phyloP scores from a whole-genome alignment of 2,329 filamentous ascomycete species.

The Colletotrichum godetiae region DNA sequence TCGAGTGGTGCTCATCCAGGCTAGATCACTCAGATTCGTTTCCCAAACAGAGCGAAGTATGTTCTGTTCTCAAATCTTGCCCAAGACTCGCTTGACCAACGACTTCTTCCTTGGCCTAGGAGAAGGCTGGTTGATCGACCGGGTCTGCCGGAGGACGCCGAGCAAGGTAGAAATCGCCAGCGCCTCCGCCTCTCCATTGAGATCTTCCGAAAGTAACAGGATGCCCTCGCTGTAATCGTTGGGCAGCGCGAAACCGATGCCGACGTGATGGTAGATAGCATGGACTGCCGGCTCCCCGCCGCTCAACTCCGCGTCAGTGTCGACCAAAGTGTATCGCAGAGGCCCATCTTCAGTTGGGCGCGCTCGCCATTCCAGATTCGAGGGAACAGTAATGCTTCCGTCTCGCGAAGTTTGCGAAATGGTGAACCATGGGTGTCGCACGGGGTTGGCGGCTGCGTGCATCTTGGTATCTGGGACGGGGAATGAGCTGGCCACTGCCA shows the following conservation, averaged over 20 bases:
- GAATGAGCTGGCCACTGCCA: neutral
- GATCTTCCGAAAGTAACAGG: slow-evolving; percentile 17
- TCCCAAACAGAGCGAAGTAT: neutral
- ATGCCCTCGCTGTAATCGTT: slow-evolving; percentile 35
- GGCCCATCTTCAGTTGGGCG: slow-evolving; percentile 21
- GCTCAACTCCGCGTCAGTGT: neutral
- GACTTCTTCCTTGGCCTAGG: slow-evolving; percentile 18
- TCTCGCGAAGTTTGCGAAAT: neutral
- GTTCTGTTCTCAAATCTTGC: neutral
- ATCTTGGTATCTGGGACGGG: slow-evolving; percentile 10
- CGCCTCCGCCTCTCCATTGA: slow-evolving; percentile 11
- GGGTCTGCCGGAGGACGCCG: slow-evolving; percentile 16
- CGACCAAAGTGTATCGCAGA: slow-evolving; percentile 32
- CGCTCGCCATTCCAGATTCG: slow-evolving; percentile 23
- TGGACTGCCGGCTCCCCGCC: slow-evolving; percentile 3
- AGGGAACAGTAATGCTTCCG: neutral
- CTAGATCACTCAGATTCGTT: neutral
- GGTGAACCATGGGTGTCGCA: slow-evolving; percentile 26
- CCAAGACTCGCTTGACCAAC: slow-evolving; percentile 6
- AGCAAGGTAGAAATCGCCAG: slow-evolving; percentile 17
- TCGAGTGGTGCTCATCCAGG: neutral
- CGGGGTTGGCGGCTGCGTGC: neutral
- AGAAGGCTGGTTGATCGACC: slow-evolving; percentile 17
- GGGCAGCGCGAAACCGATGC: slow-evolving; percentile 22
- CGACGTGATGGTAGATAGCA: slow-evolving; percentile 37